Percentiles rank a stretch among this genome's conserved stretches.
These are phyloP conservation scores for Cotoneaster glaucophyllus DNA, from an alignment of 306 rosid species.

Conservation along the genomic window DNA sequence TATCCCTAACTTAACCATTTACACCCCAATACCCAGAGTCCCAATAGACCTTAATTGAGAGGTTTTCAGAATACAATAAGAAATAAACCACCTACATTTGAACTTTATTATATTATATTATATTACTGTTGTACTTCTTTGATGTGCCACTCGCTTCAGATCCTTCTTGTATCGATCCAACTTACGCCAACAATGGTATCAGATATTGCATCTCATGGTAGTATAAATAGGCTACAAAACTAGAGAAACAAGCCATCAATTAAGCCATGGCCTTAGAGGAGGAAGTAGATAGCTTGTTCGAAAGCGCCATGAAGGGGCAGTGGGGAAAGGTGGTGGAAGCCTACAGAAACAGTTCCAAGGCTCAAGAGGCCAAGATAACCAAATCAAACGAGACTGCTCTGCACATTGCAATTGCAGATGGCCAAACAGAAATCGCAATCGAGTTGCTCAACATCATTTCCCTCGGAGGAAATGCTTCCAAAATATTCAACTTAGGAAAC, in stretches of 20 bases:
- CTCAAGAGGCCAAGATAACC: conserved; percentile 11
- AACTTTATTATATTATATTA: no score
- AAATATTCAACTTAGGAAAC: neutral
- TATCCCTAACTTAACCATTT: no score
- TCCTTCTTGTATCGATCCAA: no score
- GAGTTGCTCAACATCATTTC: neutral
- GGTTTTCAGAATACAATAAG: no score
- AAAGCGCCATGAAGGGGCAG: conserved; percentile 14
- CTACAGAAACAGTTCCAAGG: neutral
- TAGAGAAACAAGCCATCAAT: neutral
- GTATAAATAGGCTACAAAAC: neutral
- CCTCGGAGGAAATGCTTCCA: neutral
- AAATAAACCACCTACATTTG: no score
- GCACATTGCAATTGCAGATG: conserved; percentile 19
- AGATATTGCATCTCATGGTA: neutral
- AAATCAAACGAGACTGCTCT: conserved; percentile 17
- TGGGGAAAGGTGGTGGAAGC: conserved; percentile 8
- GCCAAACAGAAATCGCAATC: neutral
- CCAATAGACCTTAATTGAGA: no score
- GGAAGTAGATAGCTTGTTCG: conserved; percentile 7
- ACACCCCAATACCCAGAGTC: no score
- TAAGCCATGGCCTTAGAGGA: neutral
- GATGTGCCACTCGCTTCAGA: no score
- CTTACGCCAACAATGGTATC: neutral
- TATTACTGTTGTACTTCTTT: no score